Evolutionary conservation across 106 monocot species (phyloP), one percentile per base, ranked within the genome.

Genomic region (Dendrobium huoshanense): DNA sequence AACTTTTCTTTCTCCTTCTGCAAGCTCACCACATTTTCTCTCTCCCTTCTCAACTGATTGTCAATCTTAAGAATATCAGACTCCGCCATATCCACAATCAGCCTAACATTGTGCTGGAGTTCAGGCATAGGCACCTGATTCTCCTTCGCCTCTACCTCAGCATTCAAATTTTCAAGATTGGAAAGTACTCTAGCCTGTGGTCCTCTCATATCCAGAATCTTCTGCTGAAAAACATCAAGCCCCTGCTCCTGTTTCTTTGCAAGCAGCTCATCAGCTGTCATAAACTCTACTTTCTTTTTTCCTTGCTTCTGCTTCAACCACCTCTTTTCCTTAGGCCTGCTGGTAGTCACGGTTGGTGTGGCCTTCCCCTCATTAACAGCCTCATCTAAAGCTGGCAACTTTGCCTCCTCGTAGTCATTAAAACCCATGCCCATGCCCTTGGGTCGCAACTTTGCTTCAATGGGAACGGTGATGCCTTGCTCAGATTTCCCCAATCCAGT

Each of bases 151-250:
- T 92, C 89, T 45, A 88, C 89, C 81, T 97, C 94, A 0, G 86
- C 90, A 83, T 97, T 97, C 85, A 97, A 89, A 67, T 89, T 90
- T 82, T 97, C 92, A 56, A 97, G 65, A 80, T 89, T 90, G 2
- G 91, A 80, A 76, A 97, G 73, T 13, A 97, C 88, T 27, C 90
- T 81, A 37, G 92, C 94, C 81, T 97, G 97, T 0, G 92, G 97
- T 4, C 97, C 97, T 48, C 94, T 85, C 97, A 94, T 97, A 74
- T 97, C 97, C 40, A 97, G 87, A 81, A 97, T 89, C 86, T 94
- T 97, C 80, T 92, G 88, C 17, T 92, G 80, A 83, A 89, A 88
- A 7, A 92, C 79, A 79, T 91, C 84, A 59, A 92, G 92, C 40
- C 87, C n/a, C 17, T 87, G 86, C 64, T 92, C 87, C 65, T 97